Evolutionary conservation across 2,329 filamentous ascomycete species (phyloP).

Genomic region (Graphilbum ipis-grandicollis): DNA sequence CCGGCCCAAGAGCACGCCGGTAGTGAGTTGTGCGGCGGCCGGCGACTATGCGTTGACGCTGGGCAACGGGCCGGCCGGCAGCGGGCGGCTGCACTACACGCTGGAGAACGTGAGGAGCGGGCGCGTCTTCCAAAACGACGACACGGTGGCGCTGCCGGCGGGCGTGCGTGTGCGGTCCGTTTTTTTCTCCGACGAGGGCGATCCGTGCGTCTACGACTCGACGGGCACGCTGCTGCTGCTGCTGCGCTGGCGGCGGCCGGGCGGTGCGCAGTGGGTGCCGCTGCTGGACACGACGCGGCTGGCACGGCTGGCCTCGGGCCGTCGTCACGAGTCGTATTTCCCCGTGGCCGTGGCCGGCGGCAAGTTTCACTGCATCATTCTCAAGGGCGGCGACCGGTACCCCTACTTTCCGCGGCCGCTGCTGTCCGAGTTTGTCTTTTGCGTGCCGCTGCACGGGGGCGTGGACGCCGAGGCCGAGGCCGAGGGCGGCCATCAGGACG

Average conservation of each 20-base stretch:
- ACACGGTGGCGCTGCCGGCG: constrained; percentile 69
- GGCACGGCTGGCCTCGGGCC: constrained; percentile 64
- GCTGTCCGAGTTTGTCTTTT: constrained; percentile 85
- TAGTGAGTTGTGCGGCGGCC: constrained; percentile 88
- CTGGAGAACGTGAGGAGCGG: constrained; percentile 91
- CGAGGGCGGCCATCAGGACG: constrained; percentile 17
- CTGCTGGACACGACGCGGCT: constrained; percentile 78
- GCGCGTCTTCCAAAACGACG: constrained; percentile 87
- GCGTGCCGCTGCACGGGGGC: constrained; percentile 54
- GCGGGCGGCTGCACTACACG: constrained; percentile 69
- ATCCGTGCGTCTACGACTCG: constrained; percentile 92
- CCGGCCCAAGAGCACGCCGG: constrained; percentile 75
- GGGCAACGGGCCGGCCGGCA: constrained; percentile 74
- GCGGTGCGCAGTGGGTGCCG: constrained; percentile 80
- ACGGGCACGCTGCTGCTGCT: constrained; percentile 77
- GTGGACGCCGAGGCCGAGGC: constrained; percentile 9
- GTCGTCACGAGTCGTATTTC: constrained; percentile 84
- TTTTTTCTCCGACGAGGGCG: constrained; percentile 87
- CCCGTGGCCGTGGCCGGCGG: constrained; percentile 82
- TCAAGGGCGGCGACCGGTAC: constrained; percentile 86
- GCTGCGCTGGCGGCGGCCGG: constrained; percentile 75
- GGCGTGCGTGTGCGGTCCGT: constrained; percentile 59
- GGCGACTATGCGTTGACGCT: constrained; percentile 92
- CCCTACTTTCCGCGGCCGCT: constrained; percentile 84
- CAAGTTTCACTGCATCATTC: constrained; percentile 96